Evolutionary conservation across 2,329 filamentous ascomycete genomes (phyloP), one percentile per base, ranked within the genome.

Genomic region (Dothiorella sarmentorum): DNA sequence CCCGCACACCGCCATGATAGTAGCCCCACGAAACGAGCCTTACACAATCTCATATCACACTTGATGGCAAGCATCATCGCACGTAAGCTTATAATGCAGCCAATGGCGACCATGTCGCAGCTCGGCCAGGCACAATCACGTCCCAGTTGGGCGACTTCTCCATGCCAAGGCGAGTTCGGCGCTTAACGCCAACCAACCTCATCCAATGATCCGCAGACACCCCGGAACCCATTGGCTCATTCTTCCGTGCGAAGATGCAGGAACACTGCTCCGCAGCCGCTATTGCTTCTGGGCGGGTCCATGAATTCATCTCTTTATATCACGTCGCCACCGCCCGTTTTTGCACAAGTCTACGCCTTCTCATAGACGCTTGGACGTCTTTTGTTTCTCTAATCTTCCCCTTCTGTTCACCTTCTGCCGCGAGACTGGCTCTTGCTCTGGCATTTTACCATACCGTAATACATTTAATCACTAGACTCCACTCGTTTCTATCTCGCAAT

Each of bases 201-300:
- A 38, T 45, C 55, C 55, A 57, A 57, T 42, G 42, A 45, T 47
- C 33, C 5, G 3, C 15, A 20, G 20, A 7, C 24, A 31, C 42
- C 27, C 22, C 15, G 7, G 11, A 10, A 27, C 24, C 55, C 40
- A 57, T 57, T 57, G 55, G 55, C 22, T 24, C 40, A 18, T 18
- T 24, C 13, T 31, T 10, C 7, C 15, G 33, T 38, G 55, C 35
- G 55, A 37, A 29, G 10, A 57, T 38, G 55, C 55, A 57, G 43
- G 55, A 44, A 57, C 40, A 35, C 42, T 37, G 43, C 35, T 20
- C 17, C 13, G 20, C 40, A 47, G 55, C 70, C 70, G 70, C 70
- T 71, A 72, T 72, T 66, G 66, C 64, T 64, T 66, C 61, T 35
- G 35, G 60, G 42, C 43, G 35, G 45, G 13, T 47, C 55, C 29